Conservation (phyloP, 768 basidiomycete species). For the Mrakia gelida region DNA sequence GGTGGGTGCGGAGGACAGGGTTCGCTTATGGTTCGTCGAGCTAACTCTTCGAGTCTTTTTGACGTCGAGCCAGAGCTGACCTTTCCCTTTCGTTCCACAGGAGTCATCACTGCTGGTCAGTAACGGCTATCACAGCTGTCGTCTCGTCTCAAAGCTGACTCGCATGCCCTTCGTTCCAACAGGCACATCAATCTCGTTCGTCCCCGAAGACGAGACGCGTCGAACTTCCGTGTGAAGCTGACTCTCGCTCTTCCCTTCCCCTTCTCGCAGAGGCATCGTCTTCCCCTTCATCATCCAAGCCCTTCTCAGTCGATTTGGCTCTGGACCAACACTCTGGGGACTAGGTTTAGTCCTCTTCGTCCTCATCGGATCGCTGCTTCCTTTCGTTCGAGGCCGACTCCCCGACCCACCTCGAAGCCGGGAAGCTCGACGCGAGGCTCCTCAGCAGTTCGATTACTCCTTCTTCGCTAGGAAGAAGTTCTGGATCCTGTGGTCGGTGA, state of each 20-base stretch:
- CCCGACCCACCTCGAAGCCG: not conserved
- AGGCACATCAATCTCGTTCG: no score
- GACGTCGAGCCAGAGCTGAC: not conserved
- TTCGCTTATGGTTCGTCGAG: not conserved
- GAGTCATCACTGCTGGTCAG: not conserved
- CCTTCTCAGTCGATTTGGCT: not conserved
- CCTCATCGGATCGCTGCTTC: not conserved
- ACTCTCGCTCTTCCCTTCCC: not conserved
- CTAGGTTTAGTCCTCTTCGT: not conserved
- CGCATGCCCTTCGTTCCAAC: no score
- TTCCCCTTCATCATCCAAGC: slow-evolving; percentile 3
- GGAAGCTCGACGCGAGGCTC: not conserved
- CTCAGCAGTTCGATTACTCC: not conserved
- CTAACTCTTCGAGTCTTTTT: no score
- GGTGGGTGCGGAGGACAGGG: not conserved
- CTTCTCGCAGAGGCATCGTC: not conserved
- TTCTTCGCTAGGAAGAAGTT: not conserved
- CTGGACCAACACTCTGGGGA: not conserved
- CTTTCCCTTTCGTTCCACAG: not conserved
- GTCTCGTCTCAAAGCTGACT: no score
- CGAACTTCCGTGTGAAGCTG: no score
- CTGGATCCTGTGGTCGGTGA: not conserved
- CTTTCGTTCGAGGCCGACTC: not conserved
- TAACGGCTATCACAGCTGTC: no score
- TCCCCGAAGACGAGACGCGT: no score